Conservation (phyloP, 441 rosid species). For the Mallotus japonicus region DNA sequence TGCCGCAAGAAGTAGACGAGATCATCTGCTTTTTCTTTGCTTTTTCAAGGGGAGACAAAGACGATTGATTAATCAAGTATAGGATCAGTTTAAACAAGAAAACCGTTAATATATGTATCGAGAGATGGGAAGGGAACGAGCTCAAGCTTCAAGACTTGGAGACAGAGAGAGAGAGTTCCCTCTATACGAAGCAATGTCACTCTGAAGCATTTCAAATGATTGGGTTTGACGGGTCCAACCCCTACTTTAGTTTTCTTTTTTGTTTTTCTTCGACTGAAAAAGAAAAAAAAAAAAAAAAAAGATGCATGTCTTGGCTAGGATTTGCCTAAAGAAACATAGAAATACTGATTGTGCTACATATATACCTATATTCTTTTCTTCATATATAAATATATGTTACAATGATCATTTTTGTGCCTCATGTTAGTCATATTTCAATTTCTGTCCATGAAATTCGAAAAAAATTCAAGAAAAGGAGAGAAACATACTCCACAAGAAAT, state of each 20-base stretch:
- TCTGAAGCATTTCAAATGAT: constrained; percentile 33
- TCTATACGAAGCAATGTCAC: constrained; percentile 34
- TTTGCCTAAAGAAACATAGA: not conserved
- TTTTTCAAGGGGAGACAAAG: constrained; percentile 22
- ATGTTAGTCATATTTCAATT: not conserved
- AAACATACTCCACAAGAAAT: not conserved
- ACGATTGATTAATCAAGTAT: not conserved
- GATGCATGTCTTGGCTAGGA: not conserved
- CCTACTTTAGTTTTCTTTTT: not conserved
- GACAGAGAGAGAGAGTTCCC: constrained; percentile 19
- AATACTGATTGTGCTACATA: not conserved
- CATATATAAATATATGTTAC: not conserved
- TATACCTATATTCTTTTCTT: constrained; percentile 6
- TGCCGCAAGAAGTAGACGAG: constrained; percentile 13
- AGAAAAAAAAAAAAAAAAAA: not conserved
- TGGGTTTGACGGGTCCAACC: constrained; percentile 49
- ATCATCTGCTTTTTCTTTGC: constrained; percentile 24
- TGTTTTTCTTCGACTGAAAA: constrained; percentile 2
- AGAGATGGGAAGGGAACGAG: not conserved
- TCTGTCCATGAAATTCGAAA: too few relatives aligned
- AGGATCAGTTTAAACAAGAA: constrained; percentile 27
- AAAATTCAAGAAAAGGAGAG: not conserved
- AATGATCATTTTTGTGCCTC: not conserved
- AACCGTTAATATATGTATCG: constrained; percentile 19
- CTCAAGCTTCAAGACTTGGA: constrained; percentile 11